A percentile compares a stretch with the other conserved stretches of the same genome.
phyloP scores from a whole-genome alignment of 371 early-diverging fungal species.

The Mucor ambiguus region DNA sequence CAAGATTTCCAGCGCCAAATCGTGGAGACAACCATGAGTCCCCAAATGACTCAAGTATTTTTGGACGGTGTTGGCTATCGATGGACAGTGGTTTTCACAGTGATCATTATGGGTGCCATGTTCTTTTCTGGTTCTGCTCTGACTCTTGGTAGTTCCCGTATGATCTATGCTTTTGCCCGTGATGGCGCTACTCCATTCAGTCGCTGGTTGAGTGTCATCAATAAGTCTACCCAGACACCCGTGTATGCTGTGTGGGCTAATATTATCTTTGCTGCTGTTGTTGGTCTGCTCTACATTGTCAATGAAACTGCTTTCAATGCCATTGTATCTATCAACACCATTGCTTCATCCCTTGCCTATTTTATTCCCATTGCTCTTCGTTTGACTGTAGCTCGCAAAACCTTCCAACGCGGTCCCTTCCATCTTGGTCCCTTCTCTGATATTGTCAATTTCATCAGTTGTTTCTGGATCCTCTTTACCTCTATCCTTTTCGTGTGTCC shows the following conservation, averaged over 20 bases:
- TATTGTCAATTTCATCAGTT: slow-evolving; percentile 51
- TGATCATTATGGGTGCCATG: slow-evolving; percentile 57
- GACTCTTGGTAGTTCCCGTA: slow-evolving; percentile 61
- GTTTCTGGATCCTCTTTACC: slow-evolving; percentile 62
- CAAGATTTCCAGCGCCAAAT: slow-evolving; percentile 47
- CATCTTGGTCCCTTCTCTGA: slow-evolving; percentile 61
- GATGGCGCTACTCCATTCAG: slow-evolving; percentile 70
- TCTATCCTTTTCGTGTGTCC: slow-evolving; percentile 66
- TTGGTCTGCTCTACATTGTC: slow-evolving; percentile 46
- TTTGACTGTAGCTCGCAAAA: slow-evolving; percentile 48
- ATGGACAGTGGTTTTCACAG: slow-evolving; percentile 52
- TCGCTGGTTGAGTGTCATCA: slow-evolving; percentile 47
- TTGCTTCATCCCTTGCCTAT: slow-evolving; percentile 68
- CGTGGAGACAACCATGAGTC: slow-evolving; percentile 44
- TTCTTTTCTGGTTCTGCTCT: slow-evolving; percentile 59
- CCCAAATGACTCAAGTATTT: slow-evolving; percentile 56
- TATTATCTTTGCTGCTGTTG: slow-evolving; percentile 28
- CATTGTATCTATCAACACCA: slow-evolving; percentile 64
- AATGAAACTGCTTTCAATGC: slow-evolving; percentile 54
- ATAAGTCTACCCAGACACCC: slow-evolving; percentile 35
- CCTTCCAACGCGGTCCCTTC: slow-evolving; percentile 59
- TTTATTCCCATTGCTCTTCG: slow-evolving; percentile 62
- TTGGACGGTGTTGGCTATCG: slow-evolving; percentile 62
- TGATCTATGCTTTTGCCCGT: slow-evolving; percentile 77
- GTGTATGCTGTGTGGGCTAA: slow-evolving; percentile 39